Base-by-base conservation (phyloP, 305 asterid species). In the Solanum aculeatissimum region DNA sequence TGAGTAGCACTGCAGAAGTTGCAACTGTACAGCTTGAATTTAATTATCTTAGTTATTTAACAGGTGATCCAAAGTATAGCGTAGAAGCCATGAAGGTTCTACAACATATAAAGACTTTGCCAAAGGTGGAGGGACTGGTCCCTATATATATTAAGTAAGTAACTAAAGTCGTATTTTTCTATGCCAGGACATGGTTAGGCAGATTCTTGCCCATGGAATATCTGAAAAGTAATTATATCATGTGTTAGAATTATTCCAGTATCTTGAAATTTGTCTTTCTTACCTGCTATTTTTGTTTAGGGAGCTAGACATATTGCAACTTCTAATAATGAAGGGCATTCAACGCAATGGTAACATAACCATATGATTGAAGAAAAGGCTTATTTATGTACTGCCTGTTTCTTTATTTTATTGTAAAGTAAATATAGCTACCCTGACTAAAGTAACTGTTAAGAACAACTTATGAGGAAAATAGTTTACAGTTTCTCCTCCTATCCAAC, bases 1-100 rank as follows among this genome's bases (percentile, higher is more conserved):
- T 92, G 84, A 95, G 99, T 90, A 95, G 98, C 91, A 97, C 99
- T n/a, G 93, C 99, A 1, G 98, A 97, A 91, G 98, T 85, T 89
- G 92, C 98, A 45, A 92, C 94, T 72, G 83, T 97, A 87, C 99
- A 97, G 92, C 95, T 97, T 74, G 99, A 97, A 90, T 97, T 97
- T 89, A 95, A 94, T 91, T 94, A 94, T 87, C 96, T 97, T 84
- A 94, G 99, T 90, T 83, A 66, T 88, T 89, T 97, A 87, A 91
- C 91, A 86, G 98, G 98, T 63, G 95, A 97, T 85, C 93, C 97
- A 47, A 97, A 95, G 89, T 97, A 95, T 68, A 85, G 92, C 69
- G 27, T 82, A 82, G 98, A 97, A 92, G 89, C 98, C 85, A 97
- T 97, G 98, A 95, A 96, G 91, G 97, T 93, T 90, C 85, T 95